Percentiles rank a stretch among this genome's conserved stretches.
phyloP scores from a whole-genome alignment of 2,329 filamentous ascomycete species.

The Talaromyces sp. region DNA sequence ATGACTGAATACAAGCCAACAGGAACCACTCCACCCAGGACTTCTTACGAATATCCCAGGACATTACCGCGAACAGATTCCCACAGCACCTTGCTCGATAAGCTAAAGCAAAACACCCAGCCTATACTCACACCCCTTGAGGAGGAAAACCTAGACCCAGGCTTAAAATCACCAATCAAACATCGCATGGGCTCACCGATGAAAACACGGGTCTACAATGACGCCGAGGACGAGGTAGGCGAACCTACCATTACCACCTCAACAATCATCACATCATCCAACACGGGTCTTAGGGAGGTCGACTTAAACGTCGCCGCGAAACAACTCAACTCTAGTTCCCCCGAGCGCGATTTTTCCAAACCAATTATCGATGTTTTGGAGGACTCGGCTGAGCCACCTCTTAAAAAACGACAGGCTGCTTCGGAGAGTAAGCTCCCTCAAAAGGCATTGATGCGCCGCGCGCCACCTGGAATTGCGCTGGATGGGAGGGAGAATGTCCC shows the following conservation, averaged over 20 bases:
- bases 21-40: constrained; percentile 79
- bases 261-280: constrained; percentile 32
- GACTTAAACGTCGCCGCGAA: constrained; percentile 47
- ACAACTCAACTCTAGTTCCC: constrained; percentile 15
- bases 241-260: constrained; percentile 29
- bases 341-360: constrained; percentile 8
- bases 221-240: constrained; percentile 41
- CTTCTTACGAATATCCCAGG: constrained; percentile 75
- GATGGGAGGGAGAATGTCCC: constrained; percentile 47
- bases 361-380: constrained; percentile 27
- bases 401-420: constrained; percentile 23
- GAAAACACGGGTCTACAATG: constrained; percentile 54
- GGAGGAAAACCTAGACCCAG: constrained; percentile 26
- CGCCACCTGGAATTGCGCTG: constrained; percentile 34
- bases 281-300: constrained; percentile 50
- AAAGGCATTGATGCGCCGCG: constrained; percentile 34
- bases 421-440: constrained; percentile 43
- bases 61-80: constrained; percentile 71
- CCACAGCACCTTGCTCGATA: constrained; percentile 56
- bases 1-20: constrained; percentile 81
- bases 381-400: constrained; percentile 29
- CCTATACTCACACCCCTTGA: constrained; percentile 32
- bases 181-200: constrained; percentile 36
- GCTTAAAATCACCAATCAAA: constrained; percentile 21
- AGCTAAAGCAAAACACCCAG: constrained; percentile 43